A percentile compares a stretch with the other conserved stretches of the same genome.
Evolutionary conservation across 2,329 filamentous ascomycete species (phyloP).

Genomic region (Elsinoe fawcettii): DNA sequence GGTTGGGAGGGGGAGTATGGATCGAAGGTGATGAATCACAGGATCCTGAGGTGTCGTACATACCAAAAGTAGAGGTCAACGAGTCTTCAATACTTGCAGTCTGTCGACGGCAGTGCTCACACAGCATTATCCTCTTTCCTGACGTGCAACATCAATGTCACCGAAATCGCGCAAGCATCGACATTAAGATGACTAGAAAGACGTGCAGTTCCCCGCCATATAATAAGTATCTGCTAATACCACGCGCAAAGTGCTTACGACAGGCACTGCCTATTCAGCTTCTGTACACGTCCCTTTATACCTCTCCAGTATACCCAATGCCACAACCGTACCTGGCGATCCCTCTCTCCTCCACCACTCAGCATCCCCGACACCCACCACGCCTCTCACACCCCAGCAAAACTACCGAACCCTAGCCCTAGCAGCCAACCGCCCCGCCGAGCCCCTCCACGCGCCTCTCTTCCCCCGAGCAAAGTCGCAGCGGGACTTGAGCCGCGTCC

Average conservation of each 20-base stretch:
- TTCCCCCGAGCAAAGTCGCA: not conserved
- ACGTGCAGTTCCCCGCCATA: not conserved
- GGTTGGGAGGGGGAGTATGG: conserved; percentile 16
- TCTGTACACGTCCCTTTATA: not conserved
- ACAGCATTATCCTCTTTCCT: too few species aligned
- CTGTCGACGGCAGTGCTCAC: too few species aligned
- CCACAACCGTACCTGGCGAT: not conserved
- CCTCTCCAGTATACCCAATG: not conserved
- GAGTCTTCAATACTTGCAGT: too few species aligned
- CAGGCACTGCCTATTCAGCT: not conserved
- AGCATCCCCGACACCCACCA: not conserved
- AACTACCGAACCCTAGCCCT: not conserved
- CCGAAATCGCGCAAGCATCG: too few species aligned
- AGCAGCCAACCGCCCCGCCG: not conserved
- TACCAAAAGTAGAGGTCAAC: too few species aligned
- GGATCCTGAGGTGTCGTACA: not conserved
- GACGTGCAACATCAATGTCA: too few species aligned
- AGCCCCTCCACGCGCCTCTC: not conserved
- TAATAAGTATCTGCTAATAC: not conserved
- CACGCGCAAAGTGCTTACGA: not conserved
- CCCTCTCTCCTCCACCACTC: not conserved
- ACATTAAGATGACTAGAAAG: too few species aligned
- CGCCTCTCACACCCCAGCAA: not conserved
- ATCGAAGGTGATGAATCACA: conserved; percentile 13
- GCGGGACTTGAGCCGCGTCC: not conserved